phyloP scores from a whole-genome alignment of 495 filamentous ascomycete species.

The Penicillium egyptiacum region DNA sequence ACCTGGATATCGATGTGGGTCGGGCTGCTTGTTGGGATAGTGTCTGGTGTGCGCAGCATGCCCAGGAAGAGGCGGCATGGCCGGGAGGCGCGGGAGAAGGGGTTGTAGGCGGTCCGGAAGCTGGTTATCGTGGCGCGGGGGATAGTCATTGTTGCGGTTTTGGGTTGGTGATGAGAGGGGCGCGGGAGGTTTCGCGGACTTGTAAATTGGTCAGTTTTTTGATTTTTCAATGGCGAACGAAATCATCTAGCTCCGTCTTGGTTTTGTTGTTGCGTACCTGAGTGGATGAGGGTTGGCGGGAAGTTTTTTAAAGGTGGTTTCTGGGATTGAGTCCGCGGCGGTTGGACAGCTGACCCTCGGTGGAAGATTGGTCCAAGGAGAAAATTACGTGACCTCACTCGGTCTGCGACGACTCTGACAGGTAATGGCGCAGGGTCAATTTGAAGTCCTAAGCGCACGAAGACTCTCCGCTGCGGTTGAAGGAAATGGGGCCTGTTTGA shows the following conservation, averaged over 20 bases:
- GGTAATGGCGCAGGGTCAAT: conserved; percentile 8
- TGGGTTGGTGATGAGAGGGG: not conserved
- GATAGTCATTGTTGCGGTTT: conserved; percentile 70
- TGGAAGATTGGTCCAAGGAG: not conserved
- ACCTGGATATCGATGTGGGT: conserved; percentile 77
- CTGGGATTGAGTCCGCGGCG: not conserved
- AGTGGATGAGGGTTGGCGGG: conserved; percentile 13
- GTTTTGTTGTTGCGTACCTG: conserved; percentile 17
- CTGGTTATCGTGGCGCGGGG: conserved; percentile 63
- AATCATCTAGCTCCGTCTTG: not conserved
- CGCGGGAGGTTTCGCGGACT: not conserved
- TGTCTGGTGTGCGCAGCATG: conserved; percentile 61
- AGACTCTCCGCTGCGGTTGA: conserved; percentile 13
- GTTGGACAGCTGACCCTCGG: not conserved
- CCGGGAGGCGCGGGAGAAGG: conserved; percentile 74
- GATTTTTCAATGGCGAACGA: not conserved
- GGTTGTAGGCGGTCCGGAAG: conserved; percentile 85
- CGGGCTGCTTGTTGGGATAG: conserved; percentile 66
- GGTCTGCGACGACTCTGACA: not conserved
- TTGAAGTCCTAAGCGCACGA: not conserved
- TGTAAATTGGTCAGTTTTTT: not conserved
- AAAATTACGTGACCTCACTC: not conserved
- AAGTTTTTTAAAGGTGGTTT: conserved; percentile 25
- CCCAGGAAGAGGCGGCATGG: conserved; percentile 85
- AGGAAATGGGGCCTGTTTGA: conserved; percentile 33